These are phyloP conservation scores for Alloteropsis angusta DNA, from an alignment of 202 grass and related monocot species.

Conservation along the genomic window DNA sequence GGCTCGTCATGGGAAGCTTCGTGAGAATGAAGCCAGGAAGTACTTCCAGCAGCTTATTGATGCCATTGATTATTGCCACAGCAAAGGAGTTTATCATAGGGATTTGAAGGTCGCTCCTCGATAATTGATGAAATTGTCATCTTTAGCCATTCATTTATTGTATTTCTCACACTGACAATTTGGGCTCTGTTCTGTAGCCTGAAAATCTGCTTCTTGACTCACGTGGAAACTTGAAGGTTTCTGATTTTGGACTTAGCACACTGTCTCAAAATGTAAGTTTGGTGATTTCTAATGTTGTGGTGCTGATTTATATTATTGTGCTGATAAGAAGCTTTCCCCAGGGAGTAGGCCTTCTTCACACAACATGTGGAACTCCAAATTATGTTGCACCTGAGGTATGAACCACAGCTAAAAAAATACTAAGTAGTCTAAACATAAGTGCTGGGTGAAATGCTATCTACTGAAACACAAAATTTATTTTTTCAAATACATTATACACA, in stretches of 20 bases:
- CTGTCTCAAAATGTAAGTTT: conserved; percentile 62
- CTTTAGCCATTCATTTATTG: background rate
- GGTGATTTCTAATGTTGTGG: conserved; percentile 4
- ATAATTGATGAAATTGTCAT: background rate
- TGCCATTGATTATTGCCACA: conserved; percentile 89
- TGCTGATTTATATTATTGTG: conserved; percentile 1
- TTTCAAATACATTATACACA: background rate
- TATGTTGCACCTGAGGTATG: conserved; percentile 95
- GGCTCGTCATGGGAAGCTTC: conserved; percentile 69
- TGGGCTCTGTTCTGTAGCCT: conserved; percentile 54
- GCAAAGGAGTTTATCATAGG: conserved; percentile 87
- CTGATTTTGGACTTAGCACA: conserved; percentile 93
- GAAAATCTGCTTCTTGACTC: conserved; percentile 94
- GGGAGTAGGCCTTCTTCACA: conserved; percentile 77
- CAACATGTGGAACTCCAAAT: conserved; percentile 86
- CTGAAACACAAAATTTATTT: background rate
- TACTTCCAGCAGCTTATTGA: conserved; percentile 96
- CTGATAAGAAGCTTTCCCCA: conserved; percentile 19
- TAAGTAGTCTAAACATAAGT: background rate
- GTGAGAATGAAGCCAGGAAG: conserved; percentile 62
- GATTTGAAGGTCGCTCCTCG: conserved; percentile 72
- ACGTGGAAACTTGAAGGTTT: conserved; percentile 85
- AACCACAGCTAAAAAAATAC: background rate
- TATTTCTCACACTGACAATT: conserved; percentile 12
- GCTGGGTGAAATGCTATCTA: background rate